Conservation (phyloP, 805 yeast species). For the Pichia deserticola region DNA sequence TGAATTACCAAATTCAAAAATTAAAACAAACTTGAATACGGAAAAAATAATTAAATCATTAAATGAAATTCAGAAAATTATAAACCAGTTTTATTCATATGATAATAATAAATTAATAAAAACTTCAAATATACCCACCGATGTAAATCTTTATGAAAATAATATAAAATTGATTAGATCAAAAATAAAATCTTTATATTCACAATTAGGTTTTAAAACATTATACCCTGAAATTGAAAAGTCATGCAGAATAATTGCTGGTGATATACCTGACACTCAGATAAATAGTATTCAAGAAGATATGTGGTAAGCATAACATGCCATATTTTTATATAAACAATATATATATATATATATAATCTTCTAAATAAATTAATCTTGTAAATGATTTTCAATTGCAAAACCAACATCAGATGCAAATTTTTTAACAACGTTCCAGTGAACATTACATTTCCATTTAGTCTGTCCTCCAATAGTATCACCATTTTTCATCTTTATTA, state of each 20-base stretch:
- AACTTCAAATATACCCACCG: constrained; percentile 22
- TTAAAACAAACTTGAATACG: constrained; percentile 2
- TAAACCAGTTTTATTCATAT: constrained; percentile 18
- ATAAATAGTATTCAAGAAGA: constrained; percentile 20
- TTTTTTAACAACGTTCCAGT: constrained; percentile 55
- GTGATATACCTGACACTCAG: constrained; percentile 19
- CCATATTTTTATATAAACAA: too few relatives aligned
- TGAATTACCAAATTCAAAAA: not conserved
- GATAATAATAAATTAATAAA: constrained; percentile 13
- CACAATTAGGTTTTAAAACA: constrained; percentile 18
- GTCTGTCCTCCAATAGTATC: constrained; percentile 54
- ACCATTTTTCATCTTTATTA: constrained; percentile 23
- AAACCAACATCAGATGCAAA: constrained; percentile 60
- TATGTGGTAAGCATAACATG: constrained; percentile 19
- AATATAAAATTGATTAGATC: constrained; percentile 21
- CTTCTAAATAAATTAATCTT: constrained; percentile 5
- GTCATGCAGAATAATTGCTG: constrained; percentile 17
- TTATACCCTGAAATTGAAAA: constrained; percentile 18
- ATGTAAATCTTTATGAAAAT: constrained; percentile 23
- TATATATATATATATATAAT: not conserved
- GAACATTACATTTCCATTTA: constrained; percentile 72
- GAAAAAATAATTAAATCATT: constrained; percentile 1
- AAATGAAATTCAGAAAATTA: constrained; percentile 13
- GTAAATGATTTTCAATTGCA: constrained; percentile 55
- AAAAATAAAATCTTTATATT: constrained; percentile 23